Evolutionary conservation across 208 protist species (phyloP).

Genomic region (Crithidia thermophila): DNA sequence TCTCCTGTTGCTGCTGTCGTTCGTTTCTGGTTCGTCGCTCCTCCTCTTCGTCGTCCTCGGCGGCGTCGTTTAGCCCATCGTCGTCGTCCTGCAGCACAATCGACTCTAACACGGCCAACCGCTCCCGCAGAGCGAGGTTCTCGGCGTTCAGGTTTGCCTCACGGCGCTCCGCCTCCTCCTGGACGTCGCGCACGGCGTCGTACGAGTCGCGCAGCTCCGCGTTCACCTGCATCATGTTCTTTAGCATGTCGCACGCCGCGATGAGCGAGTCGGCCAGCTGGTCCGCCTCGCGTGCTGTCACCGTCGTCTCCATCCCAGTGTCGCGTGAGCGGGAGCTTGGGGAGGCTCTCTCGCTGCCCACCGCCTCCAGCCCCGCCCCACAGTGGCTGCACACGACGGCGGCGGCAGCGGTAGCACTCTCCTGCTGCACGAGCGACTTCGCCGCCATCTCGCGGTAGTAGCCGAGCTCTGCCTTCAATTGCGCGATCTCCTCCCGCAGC

Average conservation of each 20-base stretch:
- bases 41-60: slow-evolving; percentile 2
- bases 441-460: slow-evolving; percentile 67
- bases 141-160: slow-evolving; percentile 85
- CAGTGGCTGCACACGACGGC: slow-evolving; percentile 17
- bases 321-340: not conserved
- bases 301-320: not conserved
- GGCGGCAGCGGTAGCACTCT: not conserved
- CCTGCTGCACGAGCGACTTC: slow-evolving; percentile 20
- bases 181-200: slow-evolving; percentile 53
- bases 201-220: slow-evolving; percentile 77
- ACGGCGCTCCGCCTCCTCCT: slow-evolving; percentile 46
- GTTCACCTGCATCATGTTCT: slow-evolving; percentile 77
- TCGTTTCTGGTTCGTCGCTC: not conserved
- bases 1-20: not conserved
- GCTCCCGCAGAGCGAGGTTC: slow-evolving; percentile 83
- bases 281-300: slow-evolving; percentile 25
- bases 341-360: not conserved
- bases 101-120: slow-evolving; percentile 83
- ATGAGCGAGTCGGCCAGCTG: slow-evolving; percentile 80
- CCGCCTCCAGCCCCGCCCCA: not conserved
- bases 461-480: slow-evolving; percentile 79
- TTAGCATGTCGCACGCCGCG: slow-evolving; percentile 73
- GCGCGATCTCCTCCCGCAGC: slow-evolving; percentile 72
- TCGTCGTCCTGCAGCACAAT: slow-evolving; percentile 78
- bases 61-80: slow-evolving; percentile 8